Evolutionary conservation across 192 early-diverging fungal species (phyloP).

Genomic region (Coemansia sp.): DNA sequence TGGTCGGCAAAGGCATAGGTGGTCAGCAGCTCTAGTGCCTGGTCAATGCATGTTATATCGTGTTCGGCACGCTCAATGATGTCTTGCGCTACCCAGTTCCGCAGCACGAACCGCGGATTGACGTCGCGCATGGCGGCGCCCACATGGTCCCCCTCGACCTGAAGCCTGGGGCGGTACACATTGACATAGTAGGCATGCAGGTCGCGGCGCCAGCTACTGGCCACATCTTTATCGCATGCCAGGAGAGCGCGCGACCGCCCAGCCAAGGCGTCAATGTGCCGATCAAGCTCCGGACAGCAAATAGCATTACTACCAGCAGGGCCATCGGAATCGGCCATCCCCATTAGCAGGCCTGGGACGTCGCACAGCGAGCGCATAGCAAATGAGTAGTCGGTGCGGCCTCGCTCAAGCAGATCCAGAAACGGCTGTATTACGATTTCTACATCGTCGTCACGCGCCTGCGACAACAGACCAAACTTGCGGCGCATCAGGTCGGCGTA

Average conservation of each 20-base stretch:
- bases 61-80: slow-evolving; percentile 54
- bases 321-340: slow-evolving; percentile 4
- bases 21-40: slow-evolving; percentile 43
- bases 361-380: slow-evolving; percentile 69
- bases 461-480: slow-evolving; percentile 52
- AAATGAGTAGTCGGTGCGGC: slow-evolving; percentile 66
- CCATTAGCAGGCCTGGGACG: slow-evolving; percentile 32
- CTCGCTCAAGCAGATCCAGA: slow-evolving; percentile 60
- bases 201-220: not conserved
- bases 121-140: slow-evolving; percentile 55
- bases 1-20: slow-evolving; percentile 50
- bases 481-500: slow-evolving; percentile 60
- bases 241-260: slow-evolving; percentile 11
- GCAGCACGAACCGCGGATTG: slow-evolving; percentile 75
- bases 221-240: not conserved
- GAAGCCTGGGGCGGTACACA: slow-evolving; percentile 58
- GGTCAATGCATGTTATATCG: slow-evolving; percentile 25
- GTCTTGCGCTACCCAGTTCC: slow-evolving; percentile 75
- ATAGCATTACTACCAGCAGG: too few species aligned
- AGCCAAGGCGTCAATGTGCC: slow-evolving; percentile 8
- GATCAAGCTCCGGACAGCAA: slow-evolving; percentile 13
- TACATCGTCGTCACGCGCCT: slow-evolving; percentile 51
- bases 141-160: slow-evolving; percentile 23
- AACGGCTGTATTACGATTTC: slow-evolving; percentile 59
- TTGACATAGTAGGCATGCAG: slow-evolving; percentile 25